Conservation (phyloP, 345 rosid genomes). For the Corymbia maculata region DNA sequence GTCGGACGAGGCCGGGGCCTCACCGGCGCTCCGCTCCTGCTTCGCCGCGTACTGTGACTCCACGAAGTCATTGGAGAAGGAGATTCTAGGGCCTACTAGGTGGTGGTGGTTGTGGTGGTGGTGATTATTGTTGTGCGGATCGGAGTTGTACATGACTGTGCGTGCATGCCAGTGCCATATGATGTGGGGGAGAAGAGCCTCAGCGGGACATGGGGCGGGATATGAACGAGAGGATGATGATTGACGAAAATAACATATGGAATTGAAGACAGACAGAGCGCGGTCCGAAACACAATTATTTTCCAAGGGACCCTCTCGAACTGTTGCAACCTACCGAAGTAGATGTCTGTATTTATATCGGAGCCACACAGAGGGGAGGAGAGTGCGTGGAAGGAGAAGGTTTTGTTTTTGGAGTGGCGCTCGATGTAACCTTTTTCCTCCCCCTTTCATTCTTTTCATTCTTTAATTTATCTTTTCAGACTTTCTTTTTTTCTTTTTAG, state of each 20-base stretch:
- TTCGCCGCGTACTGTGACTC: slow-evolving; percentile 18
- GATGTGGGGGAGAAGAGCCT: not conserved
- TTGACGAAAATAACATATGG: not conserved
- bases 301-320: not conserved
- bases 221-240: not conserved
- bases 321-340: not conserved
- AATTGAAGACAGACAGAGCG: not conserved
- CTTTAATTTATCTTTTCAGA: not conserved
- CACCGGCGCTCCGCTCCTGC: not conserved
- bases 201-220: not conserved
- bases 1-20: slow-evolving; percentile 45
- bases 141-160: not conserved
- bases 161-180: not conserved
- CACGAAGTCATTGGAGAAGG: slow-evolving; percentile 38
- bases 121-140: not conserved
- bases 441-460: not conserved
- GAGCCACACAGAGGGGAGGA: not conserved
- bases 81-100: slow-evolving; percentile 33
- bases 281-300: not conserved
- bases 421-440: not conserved
- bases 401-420: not conserved
- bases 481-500: not conserved
- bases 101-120: not conserved
- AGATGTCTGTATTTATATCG: not conserved
- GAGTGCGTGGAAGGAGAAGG: not conserved